Base-by-base conservation (phyloP, 1,284 basidiomycete species). In the Paramarasmius palmivorus region DNA sequence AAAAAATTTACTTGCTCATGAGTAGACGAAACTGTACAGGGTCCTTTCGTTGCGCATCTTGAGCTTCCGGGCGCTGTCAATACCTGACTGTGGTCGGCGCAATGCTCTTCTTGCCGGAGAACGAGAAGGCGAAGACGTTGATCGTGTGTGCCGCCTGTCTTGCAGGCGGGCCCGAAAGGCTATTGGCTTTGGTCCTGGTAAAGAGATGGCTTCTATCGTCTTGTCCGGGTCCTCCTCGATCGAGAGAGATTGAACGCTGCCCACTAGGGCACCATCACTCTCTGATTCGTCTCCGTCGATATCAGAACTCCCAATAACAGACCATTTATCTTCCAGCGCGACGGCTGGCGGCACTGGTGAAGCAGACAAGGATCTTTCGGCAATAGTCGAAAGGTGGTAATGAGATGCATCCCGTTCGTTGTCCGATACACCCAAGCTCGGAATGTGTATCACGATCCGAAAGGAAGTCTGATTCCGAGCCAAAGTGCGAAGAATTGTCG, bases 401-500 rank as follows among this genome's bases (percentile, higher is more conserved):
- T 20, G 57, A 25, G 58, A 56, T 1, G 45, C 36, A 26, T 57
- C 62, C 5, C 63, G 61, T n/a, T 73, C 73, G 52, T 71, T 68
- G 56, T 83, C 82, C 3, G 74, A 77, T 36, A 81, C 80, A 44
- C 62, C 65, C n/a, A 63, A 55, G n/a, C 14, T 68, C 68, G 4
- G 66, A 68, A 17, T 50, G 58, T 1, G 56, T 54, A 35, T 71
- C 73, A n/a, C 63, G 67, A 22, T 75, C 74, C 32, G 76, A 72
- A 37, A 67, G 61, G 38, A 73, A 66, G 49, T 84, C 83, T 1
- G 77, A 75, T 51, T 83, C 83, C 17, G 76, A 72, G 52, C 79
- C 75, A 36, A 74, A 74, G 34, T 74, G 73, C 15, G 78, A 76
- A 48, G 81, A 79, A 38, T 77, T 76, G 55, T 85, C 81, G 58